These are phyloP conservation scores for Sarcocystis neurona DNA, from an alignment of 169 alveolate species.

Conservation along the genomic window DNA sequence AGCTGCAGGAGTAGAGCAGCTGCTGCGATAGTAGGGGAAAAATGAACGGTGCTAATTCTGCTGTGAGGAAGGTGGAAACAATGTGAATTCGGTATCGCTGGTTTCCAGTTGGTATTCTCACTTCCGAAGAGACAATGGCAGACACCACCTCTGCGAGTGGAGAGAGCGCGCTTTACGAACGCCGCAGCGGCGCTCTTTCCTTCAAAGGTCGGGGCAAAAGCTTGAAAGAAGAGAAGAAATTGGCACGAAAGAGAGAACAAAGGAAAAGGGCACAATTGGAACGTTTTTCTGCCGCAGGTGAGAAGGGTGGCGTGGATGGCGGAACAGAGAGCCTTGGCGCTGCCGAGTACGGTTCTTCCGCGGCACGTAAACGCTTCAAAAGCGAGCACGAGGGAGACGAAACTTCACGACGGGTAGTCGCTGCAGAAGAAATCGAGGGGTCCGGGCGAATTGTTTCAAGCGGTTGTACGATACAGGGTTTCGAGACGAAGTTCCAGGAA, in stretches of 20 bases:
- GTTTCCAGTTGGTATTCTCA: no score
- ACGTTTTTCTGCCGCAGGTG: background rate
- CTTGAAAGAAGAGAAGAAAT: slow-evolving; percentile 32
- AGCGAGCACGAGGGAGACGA: background rate
- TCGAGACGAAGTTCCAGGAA: slow-evolving; percentile 71
- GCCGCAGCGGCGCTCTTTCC: slow-evolving; percentile 1
- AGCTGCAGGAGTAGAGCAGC: no score
- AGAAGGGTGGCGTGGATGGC: background rate
- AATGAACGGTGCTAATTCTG: no score
- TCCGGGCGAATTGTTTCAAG: slow-evolving; percentile 69
- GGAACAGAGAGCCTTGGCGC: no score
- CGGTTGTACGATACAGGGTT: slow-evolving; percentile 67
- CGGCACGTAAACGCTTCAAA: background rate
- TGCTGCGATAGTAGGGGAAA: no score
- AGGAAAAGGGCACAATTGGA: background rate
- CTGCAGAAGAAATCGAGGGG: slow-evolving; percentile 56
- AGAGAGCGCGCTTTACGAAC: background rate
- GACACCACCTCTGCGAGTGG: background rate
- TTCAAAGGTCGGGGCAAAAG: slow-evolving; percentile 29
- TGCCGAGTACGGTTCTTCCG: no score
- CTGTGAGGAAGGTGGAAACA: no score
- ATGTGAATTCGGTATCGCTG: no score
- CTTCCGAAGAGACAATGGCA: no score
- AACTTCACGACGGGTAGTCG: background rate
- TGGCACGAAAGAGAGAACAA: slow-evolving; percentile 28